These are phyloP conservation scores for Claviceps fusiformis DNA, from an alignment of 2,329 filamentous ascomycete species.

Conservation along the genomic window DNA sequence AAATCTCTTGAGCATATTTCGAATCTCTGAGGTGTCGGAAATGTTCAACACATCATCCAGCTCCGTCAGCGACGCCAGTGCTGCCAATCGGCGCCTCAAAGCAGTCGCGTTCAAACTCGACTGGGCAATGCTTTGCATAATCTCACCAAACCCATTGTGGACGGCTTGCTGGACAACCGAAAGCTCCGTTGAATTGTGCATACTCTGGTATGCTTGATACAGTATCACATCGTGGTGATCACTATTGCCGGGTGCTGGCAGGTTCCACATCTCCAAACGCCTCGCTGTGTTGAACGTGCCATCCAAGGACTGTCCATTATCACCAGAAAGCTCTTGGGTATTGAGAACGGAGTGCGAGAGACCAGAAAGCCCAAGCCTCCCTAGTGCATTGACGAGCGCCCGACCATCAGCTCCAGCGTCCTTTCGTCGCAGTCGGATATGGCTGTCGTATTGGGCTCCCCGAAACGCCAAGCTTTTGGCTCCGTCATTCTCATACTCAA, in stretches of 20 bases:
- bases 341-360: constrained; percentile 70
- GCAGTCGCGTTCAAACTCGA: constrained; percentile 35
- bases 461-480: constrained; percentile 80
- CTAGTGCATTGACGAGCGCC: constrained; percentile 63
- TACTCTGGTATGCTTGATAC: constrained; percentile 69
- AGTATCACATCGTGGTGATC: constrained; percentile 53
- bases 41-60: constrained; percentile 63
- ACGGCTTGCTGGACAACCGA: constrained; percentile 40
- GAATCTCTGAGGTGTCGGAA: constrained; percentile 43
- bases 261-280: constrained; percentile 81
- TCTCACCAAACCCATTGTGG: constrained; percentile 47
- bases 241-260: constrained; percentile 55
- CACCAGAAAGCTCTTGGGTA: constrained; percentile 46
- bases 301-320: constrained; percentile 46
- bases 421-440: constrained; percentile 50
- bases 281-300: constrained; percentile 68
- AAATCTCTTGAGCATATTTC: constrained; percentile 49
- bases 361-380: constrained; percentile 70
- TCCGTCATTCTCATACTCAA: constrained; percentile 84
- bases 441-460: constrained; percentile 79
- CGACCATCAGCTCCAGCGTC: constrained; percentile 46
- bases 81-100: constrained; percentile 42
- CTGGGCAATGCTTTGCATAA: constrained; percentile 42
- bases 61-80: constrained; percentile 64
- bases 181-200: constrained; percentile 52